Evolutionary conservation across 179 eudicot species (phyloP).

Genomic region (Camellia oleifera): DNA sequence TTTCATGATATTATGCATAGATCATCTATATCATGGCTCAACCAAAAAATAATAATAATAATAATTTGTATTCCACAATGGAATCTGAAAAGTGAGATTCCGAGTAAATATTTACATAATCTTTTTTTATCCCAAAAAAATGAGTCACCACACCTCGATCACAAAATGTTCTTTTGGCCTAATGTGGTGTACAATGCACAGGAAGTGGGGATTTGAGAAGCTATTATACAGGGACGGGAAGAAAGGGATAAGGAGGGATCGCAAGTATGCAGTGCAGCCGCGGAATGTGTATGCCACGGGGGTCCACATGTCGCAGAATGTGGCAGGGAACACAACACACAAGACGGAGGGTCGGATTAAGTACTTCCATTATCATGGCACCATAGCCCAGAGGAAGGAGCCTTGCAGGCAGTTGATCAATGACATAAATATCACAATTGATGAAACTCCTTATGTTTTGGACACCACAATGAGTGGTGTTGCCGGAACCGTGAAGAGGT

Average conservation of each 20-base stretch:
- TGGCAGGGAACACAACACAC: slow-evolving; percentile 43
- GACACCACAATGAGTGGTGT: slow-evolving; percentile 46
- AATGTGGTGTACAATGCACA: slow-evolving; percentile 16
- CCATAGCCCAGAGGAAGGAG: slow-evolving; percentile 51
- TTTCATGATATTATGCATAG: no score
- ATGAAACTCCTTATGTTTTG: slow-evolving; percentile 40
- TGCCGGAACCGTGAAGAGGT: slow-evolving; percentile 54
- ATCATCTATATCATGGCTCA: no score
- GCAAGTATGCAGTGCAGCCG: slow-evolving; percentile 73
- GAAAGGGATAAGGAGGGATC: slow-evolving; percentile 54
- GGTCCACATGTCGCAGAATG: slow-evolving; percentile 67
- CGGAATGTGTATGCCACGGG: slow-evolving; percentile 65
- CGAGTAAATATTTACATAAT: no score
- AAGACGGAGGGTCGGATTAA: slow-evolving; percentile 41
- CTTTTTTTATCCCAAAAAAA: no score
- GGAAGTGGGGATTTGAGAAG: slow-evolving; percentile 86
- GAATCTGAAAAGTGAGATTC: no score
- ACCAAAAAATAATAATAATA: no score
- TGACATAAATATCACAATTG: slow-evolving; percentile 22
- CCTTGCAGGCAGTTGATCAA: slow-evolving; percentile 48
- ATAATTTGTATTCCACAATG: no score
- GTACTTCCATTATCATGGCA: slow-evolving; percentile 79
- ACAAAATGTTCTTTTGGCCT: no score
- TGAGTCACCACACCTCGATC: no score
- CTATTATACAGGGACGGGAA: slow-evolving; percentile 60